phyloP scores from a whole-genome alignment of 352 stramenopile species.

The Detonula confervacea region DNA sequence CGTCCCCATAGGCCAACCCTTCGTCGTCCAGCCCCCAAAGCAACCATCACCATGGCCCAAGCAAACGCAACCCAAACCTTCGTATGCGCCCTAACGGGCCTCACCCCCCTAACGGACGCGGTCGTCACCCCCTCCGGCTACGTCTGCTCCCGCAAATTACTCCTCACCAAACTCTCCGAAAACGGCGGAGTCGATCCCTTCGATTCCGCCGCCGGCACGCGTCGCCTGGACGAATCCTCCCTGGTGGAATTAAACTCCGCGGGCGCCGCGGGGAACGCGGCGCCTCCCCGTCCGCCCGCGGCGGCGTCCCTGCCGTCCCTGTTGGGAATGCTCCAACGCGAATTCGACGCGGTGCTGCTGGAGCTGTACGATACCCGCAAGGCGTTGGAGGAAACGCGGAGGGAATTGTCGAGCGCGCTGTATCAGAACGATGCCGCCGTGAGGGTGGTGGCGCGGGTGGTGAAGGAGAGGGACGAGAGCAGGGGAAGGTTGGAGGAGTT shows the following conservation, averaged over 20 bases:
- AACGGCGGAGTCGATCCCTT: slow-evolving; percentile 81
- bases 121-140: slow-evolving; percentile 81
- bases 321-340: slow-evolving; percentile 86
- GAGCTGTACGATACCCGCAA: slow-evolving; percentile 94
- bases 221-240: slow-evolving; percentile 66
- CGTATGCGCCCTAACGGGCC: slow-evolving; percentile 51
- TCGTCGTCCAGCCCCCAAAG: too few species aligned
- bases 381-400: slow-evolving; percentile 92
- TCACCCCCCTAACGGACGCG: slow-evolving; percentile 41
- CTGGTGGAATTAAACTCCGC: slow-evolving; percentile 55
- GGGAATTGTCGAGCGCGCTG: slow-evolving; percentile 92
- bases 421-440: slow-evolving; percentile 97
- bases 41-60: slow-evolving; percentile 44
- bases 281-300: slow-evolving; percentile 60
- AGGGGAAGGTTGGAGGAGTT: slow-evolving; percentile 65
- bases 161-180: slow-evolving; percentile 79
- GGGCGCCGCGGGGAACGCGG: neutral
- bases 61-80: slow-evolving; percentile 43
- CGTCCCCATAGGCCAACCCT: too few species aligned
- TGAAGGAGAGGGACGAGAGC: slow-evolving; percentile 85
- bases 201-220: slow-evolving; percentile 26
- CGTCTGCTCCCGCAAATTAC: slow-evolving; percentile 69
- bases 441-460: slow-evolving; percentile 92
- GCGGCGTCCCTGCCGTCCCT: slow-evolving; percentile 63
- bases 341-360: slow-evolving; percentile 94